Evolutionary conservation across 305 asterid genomes (phyloP).

Genomic region (Fraxinus platypoda): DNA sequence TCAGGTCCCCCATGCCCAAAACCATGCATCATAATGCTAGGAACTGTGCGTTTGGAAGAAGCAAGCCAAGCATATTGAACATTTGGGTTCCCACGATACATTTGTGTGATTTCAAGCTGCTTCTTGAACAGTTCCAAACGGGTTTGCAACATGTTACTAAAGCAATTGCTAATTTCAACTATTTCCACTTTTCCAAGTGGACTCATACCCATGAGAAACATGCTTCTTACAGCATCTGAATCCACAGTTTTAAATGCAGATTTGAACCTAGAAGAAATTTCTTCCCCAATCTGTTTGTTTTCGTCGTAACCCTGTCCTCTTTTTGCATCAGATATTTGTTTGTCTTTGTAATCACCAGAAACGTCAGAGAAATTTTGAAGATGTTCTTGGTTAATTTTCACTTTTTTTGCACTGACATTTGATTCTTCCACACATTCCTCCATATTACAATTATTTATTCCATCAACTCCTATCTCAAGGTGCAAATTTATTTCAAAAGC

Average conservation of each 20-base stretch:
- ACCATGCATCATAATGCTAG: constrained; percentile 33
- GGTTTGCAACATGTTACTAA: constrained; percentile 20
- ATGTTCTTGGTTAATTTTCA: constrained; percentile 17
- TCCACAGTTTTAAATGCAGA: constrained; percentile 3
- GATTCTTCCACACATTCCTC: constrained; percentile 39
- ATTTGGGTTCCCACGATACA: constrained; percentile 36
- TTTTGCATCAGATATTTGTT: constrained; percentile 15
- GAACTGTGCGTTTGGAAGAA: constrained; percentile 25
- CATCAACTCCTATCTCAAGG: constrained; percentile 23
- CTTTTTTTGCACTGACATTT: constrained; percentile 20
- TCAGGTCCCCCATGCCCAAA: constrained; percentile 25
- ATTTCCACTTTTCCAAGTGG: constrained; percentile 14
- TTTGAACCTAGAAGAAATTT: neutral
- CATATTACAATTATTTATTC: constrained; percentile 8
- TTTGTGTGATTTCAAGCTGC: constrained; percentile 34
- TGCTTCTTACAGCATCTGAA: constrained; percentile 21
- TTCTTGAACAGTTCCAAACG: constrained; percentile 40
- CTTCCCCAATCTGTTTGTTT: constrained; percentile 16
- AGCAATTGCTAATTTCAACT: constrained; percentile 25
- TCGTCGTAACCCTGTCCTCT: constrained; percentile 2
- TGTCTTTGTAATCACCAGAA: neutral
- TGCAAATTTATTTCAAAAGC: constrained; percentile 32
- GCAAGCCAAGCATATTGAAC: constrained; percentile 45
- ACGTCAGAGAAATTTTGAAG: neutral
- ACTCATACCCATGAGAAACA: constrained; percentile 31